Evolutionary conservation across 805 yeast species (phyloP).

Genomic region (Limtongozyma cylindracea): DNA sequence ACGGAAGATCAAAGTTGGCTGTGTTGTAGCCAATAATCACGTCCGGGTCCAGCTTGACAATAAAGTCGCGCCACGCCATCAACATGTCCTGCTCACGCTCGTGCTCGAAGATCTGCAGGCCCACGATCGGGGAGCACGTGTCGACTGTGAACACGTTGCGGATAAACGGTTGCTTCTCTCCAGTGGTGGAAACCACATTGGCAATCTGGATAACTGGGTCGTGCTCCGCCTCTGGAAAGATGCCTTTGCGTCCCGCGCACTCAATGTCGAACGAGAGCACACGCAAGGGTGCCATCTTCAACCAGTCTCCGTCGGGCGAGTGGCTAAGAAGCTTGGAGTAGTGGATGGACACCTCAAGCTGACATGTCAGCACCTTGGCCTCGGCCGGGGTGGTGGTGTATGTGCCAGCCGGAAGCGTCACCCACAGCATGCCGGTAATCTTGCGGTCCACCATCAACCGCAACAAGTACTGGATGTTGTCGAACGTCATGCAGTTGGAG

Average conservation of each 20-base stretch:
- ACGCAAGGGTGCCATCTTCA: constrained; percentile 80
- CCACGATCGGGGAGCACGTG: constrained; percentile 81
- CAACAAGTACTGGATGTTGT: constrained; percentile 67
- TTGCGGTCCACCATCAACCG: constrained; percentile 83
- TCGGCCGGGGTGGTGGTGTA: constrained; percentile 21
- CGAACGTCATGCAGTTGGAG: constrained; percentile 47
- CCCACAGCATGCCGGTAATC: constrained; percentile 94
- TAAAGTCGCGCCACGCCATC: constrained; percentile 65
- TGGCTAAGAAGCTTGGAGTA: constrained; percentile 53
- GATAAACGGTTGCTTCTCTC: constrained; percentile 72
- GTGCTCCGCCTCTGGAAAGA: constrained; percentile 82
- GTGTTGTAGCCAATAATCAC: constrained; percentile 92
- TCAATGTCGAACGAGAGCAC: constrained; percentile 91
- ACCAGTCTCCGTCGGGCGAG: constrained; percentile 82
- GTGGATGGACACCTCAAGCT: constrained; percentile 54
- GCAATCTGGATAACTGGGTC: constrained; percentile 97
- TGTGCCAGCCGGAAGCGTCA: constrained; percentile 57
- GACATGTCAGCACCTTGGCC: constrained; percentile 46
- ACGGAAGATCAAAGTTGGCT: constrained; percentile 87
- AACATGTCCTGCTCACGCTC: constrained; percentile 64
- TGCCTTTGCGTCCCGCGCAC: constrained; percentile 93
- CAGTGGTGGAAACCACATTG: constrained; percentile 68
- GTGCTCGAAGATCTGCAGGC: constrained; percentile 66
- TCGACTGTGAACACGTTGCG: constrained; percentile 87
- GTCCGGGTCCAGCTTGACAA: constrained; percentile 75